Evolutionary conservation across 2,329 filamentous ascomycete genomes (phyloP).

Genomic region (Calonectria naviculata): DNA sequence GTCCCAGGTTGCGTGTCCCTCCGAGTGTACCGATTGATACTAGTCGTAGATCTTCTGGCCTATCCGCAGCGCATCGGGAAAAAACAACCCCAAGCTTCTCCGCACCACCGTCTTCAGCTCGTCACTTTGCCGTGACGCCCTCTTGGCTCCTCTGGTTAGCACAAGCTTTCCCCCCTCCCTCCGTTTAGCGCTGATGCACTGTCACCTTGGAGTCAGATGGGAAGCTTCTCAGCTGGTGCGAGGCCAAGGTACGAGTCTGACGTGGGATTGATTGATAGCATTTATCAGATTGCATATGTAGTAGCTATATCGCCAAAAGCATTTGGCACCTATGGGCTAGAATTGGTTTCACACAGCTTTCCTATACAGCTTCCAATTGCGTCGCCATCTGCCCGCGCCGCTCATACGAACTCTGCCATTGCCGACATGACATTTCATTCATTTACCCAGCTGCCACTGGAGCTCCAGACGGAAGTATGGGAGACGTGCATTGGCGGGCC

Average conservation of each 20-base stretch:
- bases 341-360: background rate
- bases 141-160: conserved; percentile 1
- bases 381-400: background rate
- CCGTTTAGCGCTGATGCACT: conserved; percentile 9
- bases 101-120: conserved; percentile 6
- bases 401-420: background rate
- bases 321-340: background rate
- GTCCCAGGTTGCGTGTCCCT: background rate
- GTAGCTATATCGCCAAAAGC: background rate
- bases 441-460: conserved; percentile 34
- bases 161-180: background rate
- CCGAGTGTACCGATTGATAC: background rate
- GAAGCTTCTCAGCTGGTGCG: background rate
- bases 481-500: conserved; percentile 30
- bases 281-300: background rate
- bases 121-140: conserved; percentile 5
- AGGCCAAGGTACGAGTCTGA: conserved; percentile 9
- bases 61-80: background rate
- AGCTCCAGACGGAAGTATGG: conserved; percentile 40
- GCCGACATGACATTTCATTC: conserved; percentile 32
- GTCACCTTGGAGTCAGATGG: background rate
- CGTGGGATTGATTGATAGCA: conserved; percentile 10
- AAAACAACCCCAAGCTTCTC: conserved; percentile 2
- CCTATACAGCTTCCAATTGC: background rate
- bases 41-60: conserved; percentile 1